Percentiles rank a stretch among this genome's conserved stretches.
Conservation (phyloP, 345 rosid genomes). For the Linum lewisii region DNA sequence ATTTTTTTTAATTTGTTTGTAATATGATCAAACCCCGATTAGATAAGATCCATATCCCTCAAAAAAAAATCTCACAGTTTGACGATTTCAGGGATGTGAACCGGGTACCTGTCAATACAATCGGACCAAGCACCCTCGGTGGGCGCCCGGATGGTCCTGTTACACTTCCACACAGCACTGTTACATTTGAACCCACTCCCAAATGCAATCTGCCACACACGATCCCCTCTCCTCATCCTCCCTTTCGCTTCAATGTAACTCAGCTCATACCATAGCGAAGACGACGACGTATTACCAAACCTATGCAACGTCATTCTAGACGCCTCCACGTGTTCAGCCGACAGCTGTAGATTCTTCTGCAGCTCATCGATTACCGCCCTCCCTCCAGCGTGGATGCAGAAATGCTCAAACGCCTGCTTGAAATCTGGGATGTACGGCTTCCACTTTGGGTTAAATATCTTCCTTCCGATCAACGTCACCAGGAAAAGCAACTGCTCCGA, state of each 20-base stretch:
- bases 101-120: constrained; percentile 31
- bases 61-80: constrained; percentile 10
- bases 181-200: constrained; percentile 61
- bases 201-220: constrained; percentile 57
- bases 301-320: constrained; percentile 52
- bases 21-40: too few species aligned
- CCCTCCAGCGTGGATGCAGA: constrained; percentile 59
- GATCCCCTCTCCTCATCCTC: constrained; percentile 37
- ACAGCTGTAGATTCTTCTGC: constrained; percentile 35
- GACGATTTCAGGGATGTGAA: constrained; percentile 23
- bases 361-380: constrained; percentile 45
- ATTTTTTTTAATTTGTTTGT: too few species aligned
- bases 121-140: constrained; percentile 39
- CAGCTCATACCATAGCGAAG: constrained; percentile 50
- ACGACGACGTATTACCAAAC: constrained; percentile 55
- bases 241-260: constrained; percentile 39
- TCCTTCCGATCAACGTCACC: constrained; percentile 24
- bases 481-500: constrained; percentile 30
- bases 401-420: constrained; percentile 53
- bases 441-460: constrained; percentile 17
- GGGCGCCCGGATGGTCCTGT: constrained; percentile 17
- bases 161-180: constrained; percentile 51
- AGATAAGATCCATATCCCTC: too few species aligned
- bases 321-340: constrained; percentile 40
- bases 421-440: constrained; percentile 39